Base-by-base conservation (phyloP, 768 basidiomycete genomes). In the Coprinopsis marcescibilis region DNA sequence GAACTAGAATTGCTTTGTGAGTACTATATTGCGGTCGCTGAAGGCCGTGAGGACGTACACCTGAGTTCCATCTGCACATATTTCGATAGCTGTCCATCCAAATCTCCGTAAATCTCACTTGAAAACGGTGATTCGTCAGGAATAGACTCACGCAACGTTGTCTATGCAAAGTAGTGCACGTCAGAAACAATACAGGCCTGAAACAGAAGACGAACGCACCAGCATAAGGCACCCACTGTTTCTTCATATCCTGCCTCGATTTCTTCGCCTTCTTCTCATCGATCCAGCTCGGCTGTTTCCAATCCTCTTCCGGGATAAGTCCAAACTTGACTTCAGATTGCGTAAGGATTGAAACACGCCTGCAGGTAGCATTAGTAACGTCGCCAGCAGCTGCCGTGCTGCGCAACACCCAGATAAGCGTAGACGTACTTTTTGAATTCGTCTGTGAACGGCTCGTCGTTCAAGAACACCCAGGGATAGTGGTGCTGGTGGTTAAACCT, bases 51-150 rank as follows among this genome's bases (percentile, higher is more conserved):
- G 34, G 3, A 68, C 82, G 53, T 64, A 90, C 89, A 21, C 89
- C 91, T 39, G 89, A 92, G 65, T 94, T 91, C 66, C 83, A 97
- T 8, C 94, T 80, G 65, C 94, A 96, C 94, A 96, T 96, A 56
- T 95, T 92, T 32, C 93, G 81, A 59, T 96, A 95, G 19, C 80
- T 83, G 8, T 11, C 15, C 38, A 19, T 20, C 24, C 12, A 12
- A 25, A 23, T 15, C 6, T 36, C 25, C n/a, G 13, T 24, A 42
- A n/a, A n/a, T n/a, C n/a, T n/a, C n/a, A n/a, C n/a, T n/a, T n/a
- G n/a, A n/a, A n/a, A n/a, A n/a, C n/a, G n/a, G n/a, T n/a, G n/a
- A n/a, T n/a, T n/a, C n/a, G n/a, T n/a, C n/a, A n/a, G n/a, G n/a
- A n/a, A n/a, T n/a, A 10, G 7, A 77, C 83, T 52, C 63, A 85